Evolutionary conservation across 164 flowering plant species (phyloP), one percentile per base, ranked within the genome.

Genomic region (Macadamia integrifolia): DNA sequence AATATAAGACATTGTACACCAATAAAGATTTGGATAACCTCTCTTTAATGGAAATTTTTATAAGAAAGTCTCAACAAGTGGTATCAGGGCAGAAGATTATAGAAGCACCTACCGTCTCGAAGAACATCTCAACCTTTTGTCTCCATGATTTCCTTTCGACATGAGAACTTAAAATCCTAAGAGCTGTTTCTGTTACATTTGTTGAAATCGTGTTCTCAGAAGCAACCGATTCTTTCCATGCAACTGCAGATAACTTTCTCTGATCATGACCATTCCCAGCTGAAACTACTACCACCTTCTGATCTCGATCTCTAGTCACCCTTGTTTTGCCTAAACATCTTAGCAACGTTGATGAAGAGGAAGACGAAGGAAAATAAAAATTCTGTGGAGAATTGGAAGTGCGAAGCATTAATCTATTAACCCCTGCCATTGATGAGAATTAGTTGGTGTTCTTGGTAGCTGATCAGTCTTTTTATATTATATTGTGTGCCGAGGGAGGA

Each of bases 41-140:
- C 23, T 23, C 23, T 23, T 23, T 23, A 23, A 23, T 23, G 23
- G 23, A 23, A 23, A 23, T 23, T 23, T 23, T 23, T 23, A 23
- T 23, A 23, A 23, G 23, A 23, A 23, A 23, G 23, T 23, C 23
- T 23, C 23, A 23, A 23, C 23, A 23, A 23, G 23, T 23, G 23
- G 23, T 23, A 23, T 23, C 23, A 23, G 23, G 0, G 23, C 23
- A 23, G 0, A 23, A 23, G 23, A 23, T 23, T 23, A 23, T 23
- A 23, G 5, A 46, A 46, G 13, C 52, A 0, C 40, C 40, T 76
- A 92, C 97, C 87, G 60, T 88, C 61, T 88, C 88, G 17, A 89
- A 61, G 69, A 82, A 31, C 80, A 68, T 76, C 76, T 89, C 85
- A 14, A 72, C 61, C 23, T 79, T 58, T 6, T 68, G 69, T 59